Evolutionary conservation across 1,284 basidiomycete species (phyloP).

Genomic region (Irpex rosettiformis): DNA sequence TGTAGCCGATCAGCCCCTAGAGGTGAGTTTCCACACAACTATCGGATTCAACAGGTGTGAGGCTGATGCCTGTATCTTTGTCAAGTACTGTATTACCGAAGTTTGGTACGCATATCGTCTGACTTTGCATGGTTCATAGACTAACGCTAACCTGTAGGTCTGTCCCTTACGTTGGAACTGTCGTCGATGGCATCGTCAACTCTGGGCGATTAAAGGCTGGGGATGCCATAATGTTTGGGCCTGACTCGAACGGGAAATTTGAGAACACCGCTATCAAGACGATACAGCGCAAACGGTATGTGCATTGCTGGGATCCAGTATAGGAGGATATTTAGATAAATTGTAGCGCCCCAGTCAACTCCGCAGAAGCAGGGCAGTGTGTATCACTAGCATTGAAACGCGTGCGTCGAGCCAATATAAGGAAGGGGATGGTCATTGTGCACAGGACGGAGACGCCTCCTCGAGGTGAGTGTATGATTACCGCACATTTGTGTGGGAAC

Average conservation of each 20-base stretch:
- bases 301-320: no score
- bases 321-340: constrained; percentile 16
- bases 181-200: constrained; percentile 90
- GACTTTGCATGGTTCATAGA: constrained; percentile 4
- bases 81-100: constrained; percentile 77
- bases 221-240: constrained; percentile 84
- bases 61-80: constrained; percentile 8
- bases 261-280: constrained; percentile 80
- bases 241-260: constrained; percentile 92
- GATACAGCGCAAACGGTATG: constrained; percentile 93
- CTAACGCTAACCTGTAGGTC: constrained; percentile 41
- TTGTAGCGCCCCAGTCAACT: constrained; percentile 72
- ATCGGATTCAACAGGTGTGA: neutral
- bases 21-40: constrained; percentile 44
- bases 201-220: constrained; percentile 74
- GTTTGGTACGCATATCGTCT: constrained; percentile 45
- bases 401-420: constrained; percentile 75
- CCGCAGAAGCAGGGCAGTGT: constrained; percentile 92
- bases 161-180: constrained; percentile 93
- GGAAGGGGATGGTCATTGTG: constrained; percentile 95
- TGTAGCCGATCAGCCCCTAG: constrained; percentile 81
- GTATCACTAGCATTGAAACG: constrained; percentile 94
- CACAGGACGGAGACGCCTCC: constrained; percentile 76
- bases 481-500: constrained; percentile 1
- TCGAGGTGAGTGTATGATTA: constrained; percentile 49